phyloP scores from a whole-genome alignment of 164 flowering plant genomes.

The Hamamelis virginiana region DNA sequence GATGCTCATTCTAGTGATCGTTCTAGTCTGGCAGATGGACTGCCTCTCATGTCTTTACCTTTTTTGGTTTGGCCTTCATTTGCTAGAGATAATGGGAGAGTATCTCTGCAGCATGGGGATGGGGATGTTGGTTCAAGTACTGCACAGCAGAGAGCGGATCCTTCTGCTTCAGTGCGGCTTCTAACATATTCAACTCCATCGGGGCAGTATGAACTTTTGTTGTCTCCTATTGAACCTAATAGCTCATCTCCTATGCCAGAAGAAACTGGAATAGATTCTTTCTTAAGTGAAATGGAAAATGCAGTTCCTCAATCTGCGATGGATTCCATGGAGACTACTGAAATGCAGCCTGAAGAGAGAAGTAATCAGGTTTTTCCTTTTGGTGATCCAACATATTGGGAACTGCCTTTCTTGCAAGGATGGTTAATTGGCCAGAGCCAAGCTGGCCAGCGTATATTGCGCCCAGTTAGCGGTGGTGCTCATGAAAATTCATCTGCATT shows the following conservation, averaged over 20 bases:
- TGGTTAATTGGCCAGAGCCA: conserved; percentile 92
- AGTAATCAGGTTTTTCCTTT: conserved; percentile 51
- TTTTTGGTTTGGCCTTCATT: conserved; percentile 60
- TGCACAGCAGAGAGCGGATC: conserved; percentile 40
- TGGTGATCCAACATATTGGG: conserved; percentile 72
- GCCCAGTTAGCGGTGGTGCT: conserved; percentile 29
- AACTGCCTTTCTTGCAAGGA: conserved; percentile 86
- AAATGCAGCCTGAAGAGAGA: conserved; percentile 39
- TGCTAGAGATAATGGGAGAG: conserved; percentile 47
- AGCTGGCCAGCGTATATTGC: conserved; percentile 45
- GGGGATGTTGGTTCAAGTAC: conserved; percentile 28
- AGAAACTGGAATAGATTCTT: conserved; percentile 29
- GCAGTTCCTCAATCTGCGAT: conserved; percentile 37
- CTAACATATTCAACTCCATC: conserved; percentile 51
- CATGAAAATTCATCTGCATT: conserved; percentile 37
- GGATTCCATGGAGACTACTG: conserved; percentile 49
- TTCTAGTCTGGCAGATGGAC: conserved; percentile 40
- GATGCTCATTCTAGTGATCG: conserved; percentile 51
- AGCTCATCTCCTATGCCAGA: conserved; percentile 39
- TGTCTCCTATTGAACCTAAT: conserved; percentile 60
- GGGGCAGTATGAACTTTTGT: conserved; percentile 57
- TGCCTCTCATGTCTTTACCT: conserved; percentile 59
- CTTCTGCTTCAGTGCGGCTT: conserved; percentile 58
- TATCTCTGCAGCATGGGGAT: conserved; percentile 37
- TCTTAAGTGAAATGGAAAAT: conserved; percentile 37